These are phyloP conservation scores for Thelephora terrestris DNA, from an alignment of 1,284 basidiomycete genomes.

Conservation along the genomic window DNA sequence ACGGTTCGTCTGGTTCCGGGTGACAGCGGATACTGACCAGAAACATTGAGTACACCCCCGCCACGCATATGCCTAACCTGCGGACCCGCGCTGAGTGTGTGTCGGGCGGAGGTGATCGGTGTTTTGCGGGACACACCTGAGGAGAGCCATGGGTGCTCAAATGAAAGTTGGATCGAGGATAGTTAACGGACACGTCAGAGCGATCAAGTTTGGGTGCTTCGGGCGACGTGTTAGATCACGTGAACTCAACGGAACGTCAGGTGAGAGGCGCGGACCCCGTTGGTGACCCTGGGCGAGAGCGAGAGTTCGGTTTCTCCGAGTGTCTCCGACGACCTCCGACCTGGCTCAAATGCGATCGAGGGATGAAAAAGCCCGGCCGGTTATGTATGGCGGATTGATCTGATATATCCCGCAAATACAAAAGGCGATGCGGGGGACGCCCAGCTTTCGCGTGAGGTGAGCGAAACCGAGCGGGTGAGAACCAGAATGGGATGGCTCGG, in stretches of 20 bases:
- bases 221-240: neutral
- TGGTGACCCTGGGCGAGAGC: too few species aligned
- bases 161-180: neutral
- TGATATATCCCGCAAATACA: too few species aligned
- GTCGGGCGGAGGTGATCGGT: neutral
- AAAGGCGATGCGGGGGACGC: too few species aligned
- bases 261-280: neutral
- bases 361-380: too few species aligned
- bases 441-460: too few species aligned
- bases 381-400: too few species aligned
- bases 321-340: too few species aligned
- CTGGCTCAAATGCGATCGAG: too few species aligned
- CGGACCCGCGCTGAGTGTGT: neutral
- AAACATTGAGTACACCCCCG: conserved; percentile 74
- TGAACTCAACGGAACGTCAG: neutral
- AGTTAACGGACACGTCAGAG: neutral
- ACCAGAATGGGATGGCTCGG: too few species aligned
- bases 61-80: conserved; percentile 55
- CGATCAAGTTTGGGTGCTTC: neutral
- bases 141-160: neutral
- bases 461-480: too few species aligned
- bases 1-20: conserved; percentile 1
- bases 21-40: conserved; percentile 35
- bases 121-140: neutral
- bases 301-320: too few species aligned